These are phyloP conservation scores for Trifolium dubium DNA, from an alignment of 306 rosid species.

Conservation along the genomic window DNA sequence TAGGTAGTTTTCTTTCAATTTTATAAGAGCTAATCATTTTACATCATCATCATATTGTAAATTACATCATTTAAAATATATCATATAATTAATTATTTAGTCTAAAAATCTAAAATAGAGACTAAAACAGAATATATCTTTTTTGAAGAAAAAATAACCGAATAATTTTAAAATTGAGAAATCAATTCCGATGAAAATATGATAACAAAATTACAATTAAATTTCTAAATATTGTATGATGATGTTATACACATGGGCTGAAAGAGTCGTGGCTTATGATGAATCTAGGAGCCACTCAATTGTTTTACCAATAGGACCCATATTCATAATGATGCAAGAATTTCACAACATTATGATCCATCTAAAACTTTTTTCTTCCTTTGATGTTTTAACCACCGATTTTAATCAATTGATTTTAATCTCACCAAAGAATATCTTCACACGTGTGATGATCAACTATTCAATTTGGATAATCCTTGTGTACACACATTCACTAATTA, in stretches of 20 bases:
- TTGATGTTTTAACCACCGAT: slow-evolving; percentile 32
- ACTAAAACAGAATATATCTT: too few relatives aligned
- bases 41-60: too few relatives aligned
- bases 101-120: too few relatives aligned
- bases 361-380: slow-evolving; percentile 16
- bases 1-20: too few relatives aligned
- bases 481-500: slow-evolving; percentile 32
- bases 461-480: slow-evolving; percentile 39
- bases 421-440: slow-evolving; percentile 42
- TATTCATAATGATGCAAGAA: slow-evolving; percentile 36
- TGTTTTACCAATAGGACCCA: slow-evolving; percentile 47
- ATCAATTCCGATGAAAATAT: too few relatives aligned
- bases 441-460: slow-evolving; percentile 41
- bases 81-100: too few relatives aligned
- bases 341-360: slow-evolving; percentile 42
- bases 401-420: slow-evolving; percentile 42
- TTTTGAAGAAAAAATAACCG: too few relatives aligned
- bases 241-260: slow-evolving; percentile 46
- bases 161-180: too few relatives aligned
- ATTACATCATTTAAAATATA: too few relatives aligned
- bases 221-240: slow-evolving; percentile 19
- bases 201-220: too few relatives aligned
- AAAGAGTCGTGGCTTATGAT: slow-evolving; percentile 53
- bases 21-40: too few relatives aligned
- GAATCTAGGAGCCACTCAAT: slow-evolving; percentile 41